These are phyloP conservation scores for Amanita polypyramis DNA, from an alignment of 768 basidiomycete species.

Conservation along the genomic window DNA sequence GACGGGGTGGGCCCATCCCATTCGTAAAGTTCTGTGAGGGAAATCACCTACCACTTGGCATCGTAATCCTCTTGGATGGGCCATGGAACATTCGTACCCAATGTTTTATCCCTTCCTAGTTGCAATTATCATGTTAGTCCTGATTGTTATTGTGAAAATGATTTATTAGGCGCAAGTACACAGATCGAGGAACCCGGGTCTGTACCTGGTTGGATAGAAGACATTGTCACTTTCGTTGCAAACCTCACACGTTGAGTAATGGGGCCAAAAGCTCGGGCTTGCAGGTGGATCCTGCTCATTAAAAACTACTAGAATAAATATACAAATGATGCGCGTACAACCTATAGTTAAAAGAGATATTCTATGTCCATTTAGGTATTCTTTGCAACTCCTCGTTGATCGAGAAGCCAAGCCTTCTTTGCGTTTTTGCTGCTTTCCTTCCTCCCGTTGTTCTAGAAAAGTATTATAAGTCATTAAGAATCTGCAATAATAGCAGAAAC, in stretches of 20 bases:
- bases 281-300: background rate
- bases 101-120: constrained; percentile 3
- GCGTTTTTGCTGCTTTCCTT: constrained; percentile 82
- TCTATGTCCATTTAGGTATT: constrained; percentile 5
- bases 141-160: constrained; percentile 3
- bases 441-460: constrained; percentile 66
- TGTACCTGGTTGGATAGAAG: too few species aligned
- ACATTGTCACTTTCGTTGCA: too few species aligned
- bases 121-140: constrained; percentile 1
- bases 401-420: constrained; percentile 74
- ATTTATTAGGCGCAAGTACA: constrained; percentile 2
- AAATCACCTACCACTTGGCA: too few species aligned
- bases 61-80: background rate
- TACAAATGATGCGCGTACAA: background rate
- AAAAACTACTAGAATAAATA: background rate
- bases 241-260: too few species aligned
- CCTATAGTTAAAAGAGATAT: background rate
- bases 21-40: too few species aligned
- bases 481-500: constrained; percentile 1
- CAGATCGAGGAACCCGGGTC: too few species aligned
- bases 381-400: constrained; percentile 51
- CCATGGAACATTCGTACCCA: background rate
- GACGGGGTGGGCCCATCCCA: too few species aligned
- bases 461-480: constrained; percentile 1
- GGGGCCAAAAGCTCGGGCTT: too few species aligned